Conservation (phyloP, 192 early-diverging fungal species). For the Pilobolus umbonatus region DNA sequence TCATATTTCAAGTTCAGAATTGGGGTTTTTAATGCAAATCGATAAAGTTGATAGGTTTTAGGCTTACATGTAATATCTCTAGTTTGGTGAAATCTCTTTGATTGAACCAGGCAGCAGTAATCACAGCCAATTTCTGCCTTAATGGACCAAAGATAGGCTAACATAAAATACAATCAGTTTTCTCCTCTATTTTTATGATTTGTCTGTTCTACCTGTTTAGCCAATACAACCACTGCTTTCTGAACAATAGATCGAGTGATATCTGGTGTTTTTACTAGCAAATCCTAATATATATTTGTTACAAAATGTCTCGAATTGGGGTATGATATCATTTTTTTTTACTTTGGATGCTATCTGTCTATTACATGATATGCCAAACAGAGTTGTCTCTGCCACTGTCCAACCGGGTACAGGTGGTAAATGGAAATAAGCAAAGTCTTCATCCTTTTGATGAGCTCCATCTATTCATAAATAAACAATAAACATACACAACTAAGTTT, state of each 20-base stretch:
- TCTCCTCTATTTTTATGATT: background rate
- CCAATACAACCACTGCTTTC: constrained; percentile 75
- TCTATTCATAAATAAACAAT: constrained; percentile 35
- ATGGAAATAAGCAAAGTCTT: constrained; percentile 84
- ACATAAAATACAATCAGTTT: background rate
- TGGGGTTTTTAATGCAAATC: no score
- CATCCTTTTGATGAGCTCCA: constrained; percentile 73
- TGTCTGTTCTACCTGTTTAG: constrained; percentile 43
- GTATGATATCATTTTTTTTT: background rate
- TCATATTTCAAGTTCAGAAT: constrained; percentile 3
- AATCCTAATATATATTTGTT: constrained; percentile 40
- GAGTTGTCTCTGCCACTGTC: constrained; percentile 51
- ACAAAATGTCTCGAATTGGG: background rate
- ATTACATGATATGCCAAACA: constrained; percentile 83
- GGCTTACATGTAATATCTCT: constrained; percentile 62
- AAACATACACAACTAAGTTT: background rate
- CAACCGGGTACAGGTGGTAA: constrained; percentile 68
- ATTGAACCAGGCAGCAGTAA: constrained; percentile 75
- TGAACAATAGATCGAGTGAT: constrained; percentile 76
- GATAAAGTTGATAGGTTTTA: no score
- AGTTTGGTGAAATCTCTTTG: constrained; percentile 76
- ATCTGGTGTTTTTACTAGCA: constrained; percentile 66
- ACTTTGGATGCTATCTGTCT: constrained; percentile 70
- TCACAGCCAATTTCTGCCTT: constrained; percentile 65
- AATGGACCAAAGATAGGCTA: constrained; percentile 69